phyloP scores from a whole-genome alignment of 176 grass and related monocot species.

The Oryza brachyantha region DNA sequence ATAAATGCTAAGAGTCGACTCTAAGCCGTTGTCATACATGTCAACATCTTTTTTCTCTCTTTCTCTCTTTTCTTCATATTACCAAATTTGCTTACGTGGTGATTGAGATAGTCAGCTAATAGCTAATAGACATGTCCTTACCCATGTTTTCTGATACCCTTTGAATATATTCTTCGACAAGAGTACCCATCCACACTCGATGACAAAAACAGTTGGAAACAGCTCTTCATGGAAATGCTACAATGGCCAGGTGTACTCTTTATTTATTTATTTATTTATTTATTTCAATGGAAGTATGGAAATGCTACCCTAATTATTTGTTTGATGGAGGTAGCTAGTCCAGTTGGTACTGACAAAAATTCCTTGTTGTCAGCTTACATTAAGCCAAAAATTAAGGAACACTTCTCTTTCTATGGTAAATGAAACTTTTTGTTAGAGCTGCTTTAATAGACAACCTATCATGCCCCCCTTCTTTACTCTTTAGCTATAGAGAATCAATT shows the following conservation, averaged over 20 bases:
- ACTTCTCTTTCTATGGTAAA: not conserved
- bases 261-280: too few species aligned
- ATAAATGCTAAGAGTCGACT: too few species aligned
- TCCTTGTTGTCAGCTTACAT: constrained; percentile 3
- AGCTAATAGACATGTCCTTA: too few species aligned
- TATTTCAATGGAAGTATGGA: not conserved
- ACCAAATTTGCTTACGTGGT: too few species aligned
- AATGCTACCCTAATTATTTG: not conserved
- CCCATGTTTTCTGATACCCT: not conserved
- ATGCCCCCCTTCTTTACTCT: not conserved
- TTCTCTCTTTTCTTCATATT: too few species aligned
- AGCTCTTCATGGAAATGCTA: not conserved
- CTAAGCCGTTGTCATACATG: too few species aligned
- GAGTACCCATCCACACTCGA: not conserved
- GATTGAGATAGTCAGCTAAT: too few species aligned
- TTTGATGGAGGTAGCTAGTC: not conserved
- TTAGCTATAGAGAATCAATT: constrained; percentile 44
- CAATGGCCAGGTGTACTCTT: not conserved
- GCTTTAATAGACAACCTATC: constrained; percentile 19
- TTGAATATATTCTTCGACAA: not conserved
- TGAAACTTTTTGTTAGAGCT: not conserved
- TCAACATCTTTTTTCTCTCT: too few species aligned
- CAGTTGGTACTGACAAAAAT: constrained; percentile 29
- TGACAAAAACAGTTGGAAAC: not conserved
- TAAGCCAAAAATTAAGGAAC: constrained; percentile 3